Evolutionary conservation across 106 monocot genomes (phyloP).

Genomic region (Dendrobium officinale): DNA sequence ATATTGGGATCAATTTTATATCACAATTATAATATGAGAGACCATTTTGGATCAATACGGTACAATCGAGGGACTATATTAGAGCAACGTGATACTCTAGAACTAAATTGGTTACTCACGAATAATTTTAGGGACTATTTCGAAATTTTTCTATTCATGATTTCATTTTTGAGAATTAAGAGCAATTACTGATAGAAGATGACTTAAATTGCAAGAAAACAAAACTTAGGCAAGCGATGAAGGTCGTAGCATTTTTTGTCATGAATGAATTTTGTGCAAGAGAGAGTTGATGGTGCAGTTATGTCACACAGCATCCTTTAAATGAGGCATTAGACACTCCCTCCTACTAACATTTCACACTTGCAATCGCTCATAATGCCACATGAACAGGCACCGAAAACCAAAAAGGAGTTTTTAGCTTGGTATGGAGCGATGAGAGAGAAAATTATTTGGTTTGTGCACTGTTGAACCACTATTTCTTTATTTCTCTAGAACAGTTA

Average conservation of each 20-base stretch:
- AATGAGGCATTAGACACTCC: background rate
- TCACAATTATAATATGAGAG: too few species aligned
- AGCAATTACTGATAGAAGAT: background rate
- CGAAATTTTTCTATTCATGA: background rate
- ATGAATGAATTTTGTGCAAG: too few species aligned
- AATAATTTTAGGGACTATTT: too few species aligned
- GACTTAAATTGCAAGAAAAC: constrained; percentile 1
- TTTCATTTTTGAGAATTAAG: background rate
- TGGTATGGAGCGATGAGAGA: background rate
- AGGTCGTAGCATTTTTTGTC: background rate
- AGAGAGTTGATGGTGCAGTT: background rate
- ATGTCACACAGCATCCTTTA: background rate
- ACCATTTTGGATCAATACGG: too few species aligned
- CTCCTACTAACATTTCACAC: background rate
- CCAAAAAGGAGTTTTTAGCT: background rate
- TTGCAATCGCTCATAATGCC: background rate
- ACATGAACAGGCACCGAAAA: background rate
- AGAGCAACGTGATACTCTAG: too few species aligned
- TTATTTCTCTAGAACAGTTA: too few species aligned
- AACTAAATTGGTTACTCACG: too few species aligned
- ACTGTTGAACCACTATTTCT: too few species aligned
- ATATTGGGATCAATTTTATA: too few species aligned
- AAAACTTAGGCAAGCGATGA: background rate
- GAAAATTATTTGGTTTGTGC: too few species aligned
- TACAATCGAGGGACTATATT: too few species aligned